Evolutionary conservation across 257 asterid genomes (phyloP).

Genomic region (Capsicum rhomboideum): DNA sequence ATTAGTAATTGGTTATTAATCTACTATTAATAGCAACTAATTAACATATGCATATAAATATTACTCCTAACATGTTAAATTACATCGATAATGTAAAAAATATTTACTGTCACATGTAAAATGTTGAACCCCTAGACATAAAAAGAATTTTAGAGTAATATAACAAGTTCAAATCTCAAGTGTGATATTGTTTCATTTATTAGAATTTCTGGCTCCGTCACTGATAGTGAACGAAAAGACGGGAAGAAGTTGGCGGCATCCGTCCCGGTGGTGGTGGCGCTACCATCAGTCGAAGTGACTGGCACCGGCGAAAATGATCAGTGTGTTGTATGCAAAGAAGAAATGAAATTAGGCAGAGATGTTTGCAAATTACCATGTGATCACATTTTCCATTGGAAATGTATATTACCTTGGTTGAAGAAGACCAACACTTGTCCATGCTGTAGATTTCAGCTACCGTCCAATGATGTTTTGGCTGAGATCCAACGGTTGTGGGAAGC

Average conservation of each 20-base stretch:
- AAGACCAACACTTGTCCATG: constrained; percentile 77
- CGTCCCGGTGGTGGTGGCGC: constrained; percentile 56
- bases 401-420: constrained; percentile 67
- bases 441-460: constrained; percentile 72
- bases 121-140: neutral
- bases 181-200: neutral
- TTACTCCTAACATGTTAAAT: neutral
- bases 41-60: neutral
- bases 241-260: constrained; percentile 40
- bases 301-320: constrained; percentile 25
- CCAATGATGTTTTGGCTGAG: constrained; percentile 65
- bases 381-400: constrained; percentile 80
- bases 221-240: constrained; percentile 4
- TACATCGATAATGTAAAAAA: too few species aligned
- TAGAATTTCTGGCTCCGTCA: neutral
- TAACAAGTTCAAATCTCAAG: neutral
- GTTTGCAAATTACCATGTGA: constrained; percentile 80
- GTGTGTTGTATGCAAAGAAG: constrained; percentile 80
- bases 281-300: constrained; percentile 47
- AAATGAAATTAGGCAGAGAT: constrained; percentile 63
- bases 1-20: neutral
- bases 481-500: constrained; percentile 62
- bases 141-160: neutral
- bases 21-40: neutral
- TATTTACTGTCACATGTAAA: neutral